Evolutionary conservation across 164 flowering plant genomes (phyloP).

Genomic region (Liriodendron chinense): DNA sequence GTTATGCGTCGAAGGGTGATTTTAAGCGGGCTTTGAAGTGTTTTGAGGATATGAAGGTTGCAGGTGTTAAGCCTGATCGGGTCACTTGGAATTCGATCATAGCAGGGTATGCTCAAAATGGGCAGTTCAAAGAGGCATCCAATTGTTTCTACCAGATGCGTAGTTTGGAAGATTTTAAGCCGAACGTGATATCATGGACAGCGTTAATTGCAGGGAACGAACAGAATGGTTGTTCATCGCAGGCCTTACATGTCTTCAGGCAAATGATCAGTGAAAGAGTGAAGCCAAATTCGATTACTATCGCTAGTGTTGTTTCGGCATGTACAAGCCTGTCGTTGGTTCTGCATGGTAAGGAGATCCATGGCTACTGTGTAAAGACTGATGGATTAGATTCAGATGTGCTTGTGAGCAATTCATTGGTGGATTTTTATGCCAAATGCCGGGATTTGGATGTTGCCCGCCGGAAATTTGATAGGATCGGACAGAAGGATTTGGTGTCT

Average conservation of each 20-base stretch:
- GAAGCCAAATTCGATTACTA: conserved; percentile 34
- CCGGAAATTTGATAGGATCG: conserved; percentile 21
- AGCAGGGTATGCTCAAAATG: conserved; percentile 35
- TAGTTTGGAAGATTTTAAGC: conserved; percentile 16
- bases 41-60: conserved; percentile 28
- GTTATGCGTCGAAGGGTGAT: conserved; percentile 31
- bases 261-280: conserved; percentile 31
- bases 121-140: conserved; percentile 32
- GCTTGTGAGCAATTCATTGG: conserved; percentile 30
- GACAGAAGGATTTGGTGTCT: conserved; percentile 24
- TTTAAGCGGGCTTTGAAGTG: conserved; percentile 27
- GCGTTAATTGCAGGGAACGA: conserved; percentile 35
- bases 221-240: conserved; percentile 28
- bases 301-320: conserved; percentile 36
- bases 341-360: conserved; percentile 35
- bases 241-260: conserved; percentile 28
- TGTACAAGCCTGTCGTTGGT: conserved; percentile 31
- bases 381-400: conserved; percentile 27
- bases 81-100: conserved; percentile 43
- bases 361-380: conserved; percentile 30
- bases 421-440: conserved; percentile 34
- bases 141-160: conserved; percentile 23
- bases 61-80: conserved; percentile 31
- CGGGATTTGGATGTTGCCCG: conserved; percentile 18
- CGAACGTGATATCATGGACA: conserved; percentile 40